Conservation (phyloP, 2,329 filamentous ascomycete species). For the Xylariaceae sp. region DNA sequence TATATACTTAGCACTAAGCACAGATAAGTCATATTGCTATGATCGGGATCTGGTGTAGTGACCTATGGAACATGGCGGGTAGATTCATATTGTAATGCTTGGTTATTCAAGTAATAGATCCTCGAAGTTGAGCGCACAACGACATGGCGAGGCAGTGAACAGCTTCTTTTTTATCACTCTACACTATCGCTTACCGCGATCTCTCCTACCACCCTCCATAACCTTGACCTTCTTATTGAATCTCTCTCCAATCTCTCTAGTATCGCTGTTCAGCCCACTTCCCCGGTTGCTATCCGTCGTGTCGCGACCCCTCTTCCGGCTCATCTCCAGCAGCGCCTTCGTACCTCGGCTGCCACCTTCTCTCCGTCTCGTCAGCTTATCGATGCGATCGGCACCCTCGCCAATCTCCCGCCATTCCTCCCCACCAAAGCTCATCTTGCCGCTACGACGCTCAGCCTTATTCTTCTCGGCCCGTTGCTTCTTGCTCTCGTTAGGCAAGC, state of each 20-base stretch:
- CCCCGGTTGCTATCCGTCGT: slow-evolving; percentile 64
- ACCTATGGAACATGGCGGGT: too few species aligned
- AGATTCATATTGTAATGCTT: too few species aligned
- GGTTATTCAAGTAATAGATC: too few species aligned
- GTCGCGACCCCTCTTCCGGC: slow-evolving; percentile 73
- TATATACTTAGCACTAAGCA: too few species aligned
- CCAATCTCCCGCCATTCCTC: slow-evolving; percentile 90
- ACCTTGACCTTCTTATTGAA: slow-evolving; percentile 67
- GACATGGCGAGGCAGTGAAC: too few species aligned
- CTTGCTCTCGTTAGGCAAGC: slow-evolving; percentile 81
- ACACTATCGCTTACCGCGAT: slow-evolving; percentile 32
- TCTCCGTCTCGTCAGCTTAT: slow-evolving; percentile 72
- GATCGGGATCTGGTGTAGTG: too few species aligned
- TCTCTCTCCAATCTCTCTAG: slow-evolving; percentile 62
- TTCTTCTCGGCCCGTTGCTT: slow-evolving; percentile 71
- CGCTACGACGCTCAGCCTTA: slow-evolving; percentile 45
- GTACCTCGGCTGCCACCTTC: slow-evolving; percentile 52
- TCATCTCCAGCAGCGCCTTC: slow-evolving; percentile 70
- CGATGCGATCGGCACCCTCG: slow-evolving; percentile 82
- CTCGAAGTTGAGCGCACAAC: too few species aligned
- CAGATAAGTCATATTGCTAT: too few species aligned
- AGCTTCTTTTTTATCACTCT: too few species aligned
- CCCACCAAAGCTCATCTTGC: slow-evolving; percentile 72
- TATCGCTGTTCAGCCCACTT: slow-evolving; percentile 48
- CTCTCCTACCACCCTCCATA: slow-evolving; percentile 36